phyloP scores from a whole-genome alignment of 805 yeast species.

The Kurtzmaniella fragi region DNA sequence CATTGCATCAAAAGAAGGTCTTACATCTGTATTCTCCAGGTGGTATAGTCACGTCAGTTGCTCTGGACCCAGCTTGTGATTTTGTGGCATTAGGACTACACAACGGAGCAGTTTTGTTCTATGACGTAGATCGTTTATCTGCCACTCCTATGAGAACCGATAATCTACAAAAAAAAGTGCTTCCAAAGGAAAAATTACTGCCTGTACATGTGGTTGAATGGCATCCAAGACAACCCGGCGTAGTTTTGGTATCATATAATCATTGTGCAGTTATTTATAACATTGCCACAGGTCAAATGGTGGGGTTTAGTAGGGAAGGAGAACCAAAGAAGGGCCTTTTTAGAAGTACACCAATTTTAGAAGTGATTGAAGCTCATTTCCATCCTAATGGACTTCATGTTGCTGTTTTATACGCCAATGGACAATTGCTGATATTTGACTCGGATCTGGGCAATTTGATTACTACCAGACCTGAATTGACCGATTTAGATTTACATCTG shows the following conservation, averaged over 20 bases:
- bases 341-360: constrained; percentile 24
- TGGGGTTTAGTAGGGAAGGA: constrained; percentile 56
- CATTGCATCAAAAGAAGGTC: constrained; percentile 58
- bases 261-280: constrained; percentile 68
- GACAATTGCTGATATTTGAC: no score
- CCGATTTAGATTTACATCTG: no score
- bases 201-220: constrained; percentile 65
- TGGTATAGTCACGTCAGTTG: constrained; percentile 62
- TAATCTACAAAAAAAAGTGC: constrained; percentile 59
- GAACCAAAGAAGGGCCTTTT: constrained; percentile 48
- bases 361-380: constrained; percentile 54
- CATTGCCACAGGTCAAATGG: constrained; percentile 54
- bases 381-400: constrained; percentile 93
- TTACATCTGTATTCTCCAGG: constrained; percentile 60
- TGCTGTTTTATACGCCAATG: constrained; percentile 17
- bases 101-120: constrained; percentile 68
- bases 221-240: constrained; percentile 88
- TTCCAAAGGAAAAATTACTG: constrained; percentile 55
- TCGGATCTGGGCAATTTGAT: no score
- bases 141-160: constrained; percentile 63
- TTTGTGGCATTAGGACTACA: constrained; percentile 78
- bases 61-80: constrained; percentile 81
- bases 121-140: constrained; percentile 74
- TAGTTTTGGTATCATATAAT: constrained; percentile 67
- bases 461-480: no score